Evolutionary conservation across 2,329 filamentous ascomycete species (phyloP).

Genomic region (Fusarium chlamydosporum): DNA sequence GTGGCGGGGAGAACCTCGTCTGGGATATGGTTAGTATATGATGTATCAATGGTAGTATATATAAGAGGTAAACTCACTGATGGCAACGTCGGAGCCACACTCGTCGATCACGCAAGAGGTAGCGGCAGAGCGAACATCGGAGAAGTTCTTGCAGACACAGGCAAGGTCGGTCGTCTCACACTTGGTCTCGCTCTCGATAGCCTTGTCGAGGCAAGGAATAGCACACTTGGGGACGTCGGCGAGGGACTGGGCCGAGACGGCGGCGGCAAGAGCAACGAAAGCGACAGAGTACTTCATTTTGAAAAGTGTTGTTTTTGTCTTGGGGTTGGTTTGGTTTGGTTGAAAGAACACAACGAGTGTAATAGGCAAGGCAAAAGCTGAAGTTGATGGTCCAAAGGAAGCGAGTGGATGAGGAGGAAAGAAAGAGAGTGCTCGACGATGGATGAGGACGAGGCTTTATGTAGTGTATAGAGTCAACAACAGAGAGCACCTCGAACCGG

Average conservation of each 20-base stretch:
- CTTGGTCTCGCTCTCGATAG: conserved; percentile 51
- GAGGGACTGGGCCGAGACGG: conserved; percentile 55
- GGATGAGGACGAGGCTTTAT: conserved; percentile 51
- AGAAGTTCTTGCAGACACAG: conserved; percentile 57
- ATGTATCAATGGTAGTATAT: not conserved
- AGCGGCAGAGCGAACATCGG: conserved; percentile 52
- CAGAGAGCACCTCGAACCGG: not conserved
- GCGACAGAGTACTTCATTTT: conserved; percentile 59
- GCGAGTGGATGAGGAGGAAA: conserved; percentile 53
- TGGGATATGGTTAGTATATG: conserved; percentile 46
- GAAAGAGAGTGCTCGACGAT: conserved; percentile 12
- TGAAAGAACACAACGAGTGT: conserved; percentile 51
- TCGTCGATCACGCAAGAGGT: conserved; percentile 55
- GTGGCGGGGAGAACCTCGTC: conserved; percentile 59
- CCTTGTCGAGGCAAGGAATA: conserved; percentile 54
- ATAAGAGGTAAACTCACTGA: conserved; percentile 54
- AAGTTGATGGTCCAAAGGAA: conserved; percentile 43
- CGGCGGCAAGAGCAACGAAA: conserved; percentile 54
- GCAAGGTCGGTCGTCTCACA: conserved; percentile 54
- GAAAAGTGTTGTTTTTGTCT: conserved; percentile 35
- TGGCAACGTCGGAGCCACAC: conserved; percentile 57
- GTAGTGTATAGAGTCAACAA: conserved; percentile 39
- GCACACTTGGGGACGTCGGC: conserved; percentile 58
- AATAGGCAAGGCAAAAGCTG: conserved; percentile 26
- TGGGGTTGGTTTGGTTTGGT: conserved; percentile 19